These are phyloP conservation scores for Erythrophleum ivorense DNA, from an alignment of 331 rosid genomes.

Conservation along the genomic window DNA sequence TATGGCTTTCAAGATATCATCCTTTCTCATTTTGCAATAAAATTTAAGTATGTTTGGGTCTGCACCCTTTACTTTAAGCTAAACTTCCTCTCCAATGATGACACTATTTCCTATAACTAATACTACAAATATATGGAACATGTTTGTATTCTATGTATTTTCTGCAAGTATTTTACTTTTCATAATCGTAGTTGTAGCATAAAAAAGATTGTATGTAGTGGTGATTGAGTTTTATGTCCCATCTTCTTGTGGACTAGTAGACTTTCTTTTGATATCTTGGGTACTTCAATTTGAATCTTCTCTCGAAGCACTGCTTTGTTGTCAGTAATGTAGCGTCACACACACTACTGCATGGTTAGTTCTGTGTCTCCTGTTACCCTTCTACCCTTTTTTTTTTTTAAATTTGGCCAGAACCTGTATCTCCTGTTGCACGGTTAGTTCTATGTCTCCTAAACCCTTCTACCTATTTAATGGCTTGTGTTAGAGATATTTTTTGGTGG, in stretches of 20 bases:
- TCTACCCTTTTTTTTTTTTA: background rate
- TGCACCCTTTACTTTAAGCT: constrained; percentile 24
- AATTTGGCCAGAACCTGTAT: no score
- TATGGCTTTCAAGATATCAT: constrained; percentile 6
- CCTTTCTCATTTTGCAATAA: constrained; percentile 16
- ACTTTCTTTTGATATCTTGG: constrained; percentile 19
- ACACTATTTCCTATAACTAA: background rate
- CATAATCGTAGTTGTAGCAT: constrained; percentile 16
- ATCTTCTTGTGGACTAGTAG: background rate
- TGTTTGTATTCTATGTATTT: constrained; percentile 18
- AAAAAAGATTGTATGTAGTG: background rate
- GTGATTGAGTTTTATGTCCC: background rate
- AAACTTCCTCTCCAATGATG: constrained; percentile 10
- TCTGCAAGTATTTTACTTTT: constrained; percentile 31
- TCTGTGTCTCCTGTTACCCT: background rate
- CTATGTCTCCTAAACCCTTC: background rate
- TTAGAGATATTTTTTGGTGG: constrained; percentile 28
- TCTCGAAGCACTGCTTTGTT: constrained; percentile 12
- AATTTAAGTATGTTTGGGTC: constrained; percentile 27
- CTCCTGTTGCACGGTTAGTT: background rate
- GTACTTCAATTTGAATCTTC: constrained; percentile 22
- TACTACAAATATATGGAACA: constrained; percentile 11
- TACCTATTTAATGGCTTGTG: constrained; percentile 25
- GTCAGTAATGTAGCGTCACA: constrained; percentile 24
- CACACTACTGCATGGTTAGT: constrained; percentile 25